Evolutionary conservation across 306 rosid species (phyloP).

Genomic region (Castanea sativa): DNA sequence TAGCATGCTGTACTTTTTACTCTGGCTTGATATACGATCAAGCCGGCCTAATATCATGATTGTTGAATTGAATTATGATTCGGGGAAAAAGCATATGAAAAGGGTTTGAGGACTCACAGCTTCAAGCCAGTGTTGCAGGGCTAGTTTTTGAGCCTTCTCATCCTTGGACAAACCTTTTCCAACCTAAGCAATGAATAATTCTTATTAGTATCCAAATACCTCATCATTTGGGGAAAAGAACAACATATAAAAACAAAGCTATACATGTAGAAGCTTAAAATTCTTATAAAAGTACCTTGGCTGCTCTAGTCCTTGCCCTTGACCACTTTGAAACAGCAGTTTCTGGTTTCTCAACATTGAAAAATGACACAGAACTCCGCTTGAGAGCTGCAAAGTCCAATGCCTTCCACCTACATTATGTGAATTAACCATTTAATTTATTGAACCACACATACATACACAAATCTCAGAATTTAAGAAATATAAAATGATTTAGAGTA

Average conservation of each 20-base stretch:
- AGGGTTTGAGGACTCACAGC: constrained; percentile 48
- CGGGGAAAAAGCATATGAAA: background rate
- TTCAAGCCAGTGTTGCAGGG: constrained; percentile 98
- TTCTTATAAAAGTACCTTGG: constrained; percentile 47
- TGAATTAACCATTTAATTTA: constrained; percentile 8
- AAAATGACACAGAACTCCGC: constrained; percentile 77
- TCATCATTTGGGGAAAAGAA: background rate
- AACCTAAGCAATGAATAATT: constrained; percentile 43
- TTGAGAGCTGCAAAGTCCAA: constrained; percentile 71
- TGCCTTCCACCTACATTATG: constrained; percentile 79
- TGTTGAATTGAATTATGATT: background rate
- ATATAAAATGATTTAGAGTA: background rate
- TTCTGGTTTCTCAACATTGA: constrained; percentile 67
- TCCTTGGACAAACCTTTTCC: constrained; percentile 98
- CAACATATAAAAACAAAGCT: background rate
- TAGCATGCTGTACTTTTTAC: no score
- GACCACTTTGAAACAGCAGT: constrained; percentile 84
- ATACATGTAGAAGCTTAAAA: background rate
- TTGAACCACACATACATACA: background rate
- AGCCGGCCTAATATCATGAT: background rate
- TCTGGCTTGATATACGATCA: background rate
- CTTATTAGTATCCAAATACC: background rate
- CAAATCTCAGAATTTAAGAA: background rate
- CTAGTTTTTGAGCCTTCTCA: constrained; percentile 90
- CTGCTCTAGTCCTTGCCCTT: constrained; percentile 90